These are phyloP conservation scores for Penicillium sp. DNA, from an alignment of 2,329 filamentous ascomycete genomes.

Conservation along the genomic window DNA sequence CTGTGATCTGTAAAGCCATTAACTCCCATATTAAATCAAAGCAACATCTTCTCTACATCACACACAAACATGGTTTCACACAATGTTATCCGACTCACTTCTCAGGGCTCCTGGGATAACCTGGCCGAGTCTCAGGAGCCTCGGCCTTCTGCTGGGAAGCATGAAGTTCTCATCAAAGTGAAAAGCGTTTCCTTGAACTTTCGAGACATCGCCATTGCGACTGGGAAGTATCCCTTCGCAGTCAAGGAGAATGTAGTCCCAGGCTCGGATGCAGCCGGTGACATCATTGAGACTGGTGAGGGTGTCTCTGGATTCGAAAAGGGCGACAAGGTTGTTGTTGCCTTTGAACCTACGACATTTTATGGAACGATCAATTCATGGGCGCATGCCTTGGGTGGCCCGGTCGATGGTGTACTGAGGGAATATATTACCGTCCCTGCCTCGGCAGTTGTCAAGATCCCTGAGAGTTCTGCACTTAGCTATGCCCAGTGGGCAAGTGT, in stretches of 20 bases:
- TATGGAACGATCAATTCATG: constrained; percentile 8
- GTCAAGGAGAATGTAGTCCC: constrained; percentile 47
- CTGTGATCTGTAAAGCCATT: neutral
- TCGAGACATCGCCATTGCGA: constrained; percentile 39
- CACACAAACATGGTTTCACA: constrained; percentile 4
- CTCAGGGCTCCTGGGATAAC: constrained; percentile 10
- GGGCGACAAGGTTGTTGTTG: constrained; percentile 51
- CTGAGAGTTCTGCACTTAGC: constrained; percentile 25
- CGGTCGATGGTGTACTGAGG: constrained; percentile 37
- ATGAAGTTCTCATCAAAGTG: constrained; percentile 66
- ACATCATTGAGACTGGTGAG: constrained; percentile 31
- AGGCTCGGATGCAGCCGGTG: constrained; percentile 43
- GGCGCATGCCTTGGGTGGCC: constrained; percentile 26
- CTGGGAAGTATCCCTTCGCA: constrained; percentile 52
- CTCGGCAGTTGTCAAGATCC: constrained; percentile 35
- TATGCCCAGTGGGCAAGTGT: constrained; percentile 36
- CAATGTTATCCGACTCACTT: constrained; percentile 11
- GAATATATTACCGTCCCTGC: constrained; percentile 41
- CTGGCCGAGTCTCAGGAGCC: constrained; percentile 8
- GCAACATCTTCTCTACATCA: neutral
- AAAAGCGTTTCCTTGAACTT: constrained; percentile 43
- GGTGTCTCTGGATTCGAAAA: constrained; percentile 27
- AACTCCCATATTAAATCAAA: neutral
- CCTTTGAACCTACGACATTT: constrained; percentile 9
- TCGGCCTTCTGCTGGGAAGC: constrained; percentile 49